Conservation (phyloP, 192 early-diverging fungal species). For the Backusella luteola region DNA sequence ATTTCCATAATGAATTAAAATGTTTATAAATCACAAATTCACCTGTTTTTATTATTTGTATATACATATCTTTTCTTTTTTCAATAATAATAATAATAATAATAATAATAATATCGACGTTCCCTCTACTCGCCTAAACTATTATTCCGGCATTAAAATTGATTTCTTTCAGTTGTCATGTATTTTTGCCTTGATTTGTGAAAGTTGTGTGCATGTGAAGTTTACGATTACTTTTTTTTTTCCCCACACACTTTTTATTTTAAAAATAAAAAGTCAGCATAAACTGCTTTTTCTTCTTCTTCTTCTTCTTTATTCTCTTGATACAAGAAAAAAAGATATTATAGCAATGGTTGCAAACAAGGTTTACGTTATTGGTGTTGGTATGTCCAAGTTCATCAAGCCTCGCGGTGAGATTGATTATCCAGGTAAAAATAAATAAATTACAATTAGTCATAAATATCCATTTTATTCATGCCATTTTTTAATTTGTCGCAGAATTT, state of each 20-base stretch:
- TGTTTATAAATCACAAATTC: background rate
- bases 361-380: conserved; percentile 50
- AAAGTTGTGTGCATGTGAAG: background rate
- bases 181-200: background rate
- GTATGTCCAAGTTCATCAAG: conserved; percentile 63
- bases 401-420: conserved; percentile 52
- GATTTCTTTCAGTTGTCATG: background rate
- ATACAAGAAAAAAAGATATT: background rate
- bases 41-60: no score
- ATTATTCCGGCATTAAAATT: background rate
- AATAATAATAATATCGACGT: no score
- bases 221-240: background rate
- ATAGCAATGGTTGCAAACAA: background rate
- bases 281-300: background rate
- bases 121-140: background rate
- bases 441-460: background rate
- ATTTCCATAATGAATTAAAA: conserved; percentile 32
- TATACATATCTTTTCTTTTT: background rate
- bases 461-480: background rate
- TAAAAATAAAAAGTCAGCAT: background rate
- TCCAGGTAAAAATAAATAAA: conserved; percentile 8
- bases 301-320: background rate
- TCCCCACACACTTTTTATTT: background rate
- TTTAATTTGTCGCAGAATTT: conserved; percentile 36
- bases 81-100: background rate